These are phyloP conservation scores for Schwanniomyces vanrijiae DNA, from an alignment of 805 yeast species.

Conservation along the genomic window DNA sequence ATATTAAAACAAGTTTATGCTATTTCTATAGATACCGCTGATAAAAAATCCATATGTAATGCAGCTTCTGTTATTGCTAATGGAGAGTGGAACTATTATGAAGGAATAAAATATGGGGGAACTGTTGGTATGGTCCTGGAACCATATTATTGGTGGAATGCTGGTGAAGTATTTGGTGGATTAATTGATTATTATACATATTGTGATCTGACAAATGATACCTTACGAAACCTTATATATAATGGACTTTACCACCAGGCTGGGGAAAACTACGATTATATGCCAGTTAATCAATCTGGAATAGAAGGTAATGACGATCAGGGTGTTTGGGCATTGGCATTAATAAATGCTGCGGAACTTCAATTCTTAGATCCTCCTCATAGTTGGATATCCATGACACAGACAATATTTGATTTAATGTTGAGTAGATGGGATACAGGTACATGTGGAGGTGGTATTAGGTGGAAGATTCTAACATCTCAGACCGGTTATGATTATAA, in stretches of 20 bases:
- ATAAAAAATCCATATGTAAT: constrained; percentile 38
- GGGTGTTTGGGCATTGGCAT: constrained; percentile 52
- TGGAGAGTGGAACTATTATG: constrained; percentile 48
- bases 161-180: constrained; percentile 53
- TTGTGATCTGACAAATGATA: constrained; percentile 35
- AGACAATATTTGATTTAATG: constrained; percentile 91
- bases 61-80: constrained; percentile 35
- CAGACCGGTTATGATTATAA: constrained; percentile 92
- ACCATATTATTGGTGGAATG: constrained; percentile 56
- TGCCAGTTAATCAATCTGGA: constrained; percentile 47
- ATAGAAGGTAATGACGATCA: constrained; percentile 54
- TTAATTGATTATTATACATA: constrained; percentile 39
- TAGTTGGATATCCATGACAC: constrained; percentile 80
- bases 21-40: constrained; percentile 12
- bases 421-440: constrained; percentile 78
- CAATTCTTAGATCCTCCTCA: constrained; percentile 50
- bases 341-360: constrained; percentile 47
- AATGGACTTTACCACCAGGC: constrained; percentile 46
- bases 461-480: constrained; percentile 97
- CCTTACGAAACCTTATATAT: constrained; percentile 26
- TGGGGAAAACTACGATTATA: constrained; percentile 38
- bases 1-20: background rate
- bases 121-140: constrained; percentile 44
- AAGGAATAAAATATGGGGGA: constrained; percentile 43
- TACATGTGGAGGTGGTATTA: constrained; percentile 81